Base-by-base conservation (phyloP, 2,329 filamentous ascomycete genomes). In the Clarireedia hainanense region DNA sequence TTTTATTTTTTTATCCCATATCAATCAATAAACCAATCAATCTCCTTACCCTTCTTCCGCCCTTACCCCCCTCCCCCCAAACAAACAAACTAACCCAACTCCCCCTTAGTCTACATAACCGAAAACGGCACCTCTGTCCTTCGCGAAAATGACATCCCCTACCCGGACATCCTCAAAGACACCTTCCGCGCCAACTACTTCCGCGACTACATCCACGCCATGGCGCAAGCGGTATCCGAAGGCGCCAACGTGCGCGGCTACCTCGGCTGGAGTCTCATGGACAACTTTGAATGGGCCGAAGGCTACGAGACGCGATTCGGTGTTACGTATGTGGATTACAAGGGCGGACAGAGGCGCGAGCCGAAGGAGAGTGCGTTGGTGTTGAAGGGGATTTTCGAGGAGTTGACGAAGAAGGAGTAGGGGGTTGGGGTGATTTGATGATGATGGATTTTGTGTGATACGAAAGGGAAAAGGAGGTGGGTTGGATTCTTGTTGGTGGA, bases 111-210 rank as follows among this genome's bases (percentile, higher is more conserved):
- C 46, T 92, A 90, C 70, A 86, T 94, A 54, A 95, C 90, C 0
- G 90, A 95, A 76, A 95, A 91, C 71, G 90, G 90, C 42, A 95
- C 89, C 4, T 89, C 85, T 64, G 72, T 95, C 68, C 89, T 90
- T 72, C 86, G 84, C 48, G 90, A 95, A 75, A 91, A 89, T 67
- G 84, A 91, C 60, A 73, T 92, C 67, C 73, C 83, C 1, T 70
- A 81, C 24, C 83, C 89, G 59, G 65, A 88, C 72, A 83, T 94
- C 58, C 74, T 95, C 47, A 75, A 92, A 57, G 90, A 95, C 69
- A 85, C 90, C 63, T 92, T 95, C 77, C 81, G 91, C 23, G 83
- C 83, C 53, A 75, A 86, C 67, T 95, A 95, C 73, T 95, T 89
- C 73, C 73, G 84, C 57, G 82, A 80, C 55, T 95, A 95, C 68